Conservation (phyloP, 2,329 filamentous ascomycete genomes). For the Aspergillus pseudoviridinutans region DNA sequence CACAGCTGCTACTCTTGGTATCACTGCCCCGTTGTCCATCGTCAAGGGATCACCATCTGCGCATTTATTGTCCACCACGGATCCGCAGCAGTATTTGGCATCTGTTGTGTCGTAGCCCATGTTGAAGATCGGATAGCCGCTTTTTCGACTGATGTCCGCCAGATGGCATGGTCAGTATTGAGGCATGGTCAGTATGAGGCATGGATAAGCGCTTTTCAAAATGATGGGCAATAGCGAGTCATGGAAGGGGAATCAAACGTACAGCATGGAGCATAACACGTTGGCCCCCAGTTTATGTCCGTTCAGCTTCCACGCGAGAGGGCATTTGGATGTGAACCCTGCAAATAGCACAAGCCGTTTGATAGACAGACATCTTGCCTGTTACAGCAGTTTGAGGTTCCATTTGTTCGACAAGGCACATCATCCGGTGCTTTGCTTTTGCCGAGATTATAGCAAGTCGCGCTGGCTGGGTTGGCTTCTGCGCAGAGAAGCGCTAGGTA, state of each 20-base stretch:
- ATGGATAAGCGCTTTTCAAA: neutral
- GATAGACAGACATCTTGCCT: constrained; percentile 16
- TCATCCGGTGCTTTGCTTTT: neutral
- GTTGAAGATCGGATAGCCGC: constrained; percentile 8
- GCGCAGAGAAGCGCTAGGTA: neutral
- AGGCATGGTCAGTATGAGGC: neutral
- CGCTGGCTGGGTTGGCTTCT: neutral
- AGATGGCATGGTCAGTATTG: neutral
- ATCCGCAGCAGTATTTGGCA: constrained; percentile 15
- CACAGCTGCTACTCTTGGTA: constrained; percentile 11
- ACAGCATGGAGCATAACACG: constrained; percentile 14
- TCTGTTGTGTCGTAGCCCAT: constrained; percentile 5
- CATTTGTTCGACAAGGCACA: neutral
- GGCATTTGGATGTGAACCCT: constrained; percentile 6
- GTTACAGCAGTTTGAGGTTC: constrained; percentile 12
- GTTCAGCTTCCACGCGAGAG: constrained; percentile 15
- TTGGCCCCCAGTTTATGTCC: constrained; percentile 10
- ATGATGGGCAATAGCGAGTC: too few species aligned
- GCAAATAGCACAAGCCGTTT: constrained; percentile 17
- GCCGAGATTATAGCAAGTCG: neutral
- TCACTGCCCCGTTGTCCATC: constrained; percentile 8
- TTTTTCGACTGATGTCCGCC: constrained; percentile 1
- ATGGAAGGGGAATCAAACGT: neutral
- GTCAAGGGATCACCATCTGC: constrained; percentile 6
- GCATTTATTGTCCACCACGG: constrained; percentile 5